These are phyloP conservation scores for Xylaria intraflava DNA, from an alignment of 495 filamentous ascomycete species.

Conservation along the genomic window DNA sequence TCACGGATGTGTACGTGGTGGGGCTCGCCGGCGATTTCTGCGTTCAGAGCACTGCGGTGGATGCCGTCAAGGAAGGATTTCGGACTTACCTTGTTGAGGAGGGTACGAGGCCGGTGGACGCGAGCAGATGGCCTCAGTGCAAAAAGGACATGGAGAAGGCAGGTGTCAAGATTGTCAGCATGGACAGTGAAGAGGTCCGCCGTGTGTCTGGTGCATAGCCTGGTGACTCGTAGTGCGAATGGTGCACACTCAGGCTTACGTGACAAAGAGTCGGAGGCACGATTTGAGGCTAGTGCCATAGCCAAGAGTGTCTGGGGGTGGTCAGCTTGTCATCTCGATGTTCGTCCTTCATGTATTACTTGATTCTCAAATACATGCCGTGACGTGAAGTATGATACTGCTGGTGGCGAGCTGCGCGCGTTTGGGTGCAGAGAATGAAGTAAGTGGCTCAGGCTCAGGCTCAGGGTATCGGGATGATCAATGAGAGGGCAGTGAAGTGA, in stretches of 20 bases:
- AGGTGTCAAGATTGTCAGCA: slow-evolving; percentile 40
- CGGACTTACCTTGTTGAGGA: slow-evolving; percentile 70
- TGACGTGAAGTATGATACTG: too few relatives aligned
- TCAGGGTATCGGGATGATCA: too few relatives aligned
- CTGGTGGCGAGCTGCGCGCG: too few relatives aligned
- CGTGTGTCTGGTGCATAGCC: slow-evolving; percentile 20
- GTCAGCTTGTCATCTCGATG: too few relatives aligned
- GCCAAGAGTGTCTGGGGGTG: too few relatives aligned
- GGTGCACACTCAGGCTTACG: too few relatives aligned
- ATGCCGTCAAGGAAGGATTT: slow-evolving; percentile 73
- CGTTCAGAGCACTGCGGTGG: slow-evolving; percentile 71
- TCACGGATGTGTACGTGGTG: slow-evolving; percentile 74
- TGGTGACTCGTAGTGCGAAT: not conserved
- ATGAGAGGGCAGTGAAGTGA: too few relatives aligned
- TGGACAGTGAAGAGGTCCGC: slow-evolving; percentile 37
- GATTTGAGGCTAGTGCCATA: too few relatives aligned
- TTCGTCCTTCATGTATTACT: too few relatives aligned
- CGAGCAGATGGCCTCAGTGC: slow-evolving; percentile 48
- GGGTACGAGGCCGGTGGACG: slow-evolving; percentile 63
- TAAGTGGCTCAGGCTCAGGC: too few relatives aligned
- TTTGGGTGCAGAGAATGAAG: too few relatives aligned
- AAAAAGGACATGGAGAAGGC: slow-evolving; percentile 49
- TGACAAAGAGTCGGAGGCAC: slow-evolving; percentile 11
- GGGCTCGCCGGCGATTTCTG: slow-evolving; percentile 88
- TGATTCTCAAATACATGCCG: too few relatives aligned